These are phyloP conservation scores for Auriscalpium orientale DNA, from an alignment of 768 basidiomycete genomes.

Conservation along the genomic window DNA sequence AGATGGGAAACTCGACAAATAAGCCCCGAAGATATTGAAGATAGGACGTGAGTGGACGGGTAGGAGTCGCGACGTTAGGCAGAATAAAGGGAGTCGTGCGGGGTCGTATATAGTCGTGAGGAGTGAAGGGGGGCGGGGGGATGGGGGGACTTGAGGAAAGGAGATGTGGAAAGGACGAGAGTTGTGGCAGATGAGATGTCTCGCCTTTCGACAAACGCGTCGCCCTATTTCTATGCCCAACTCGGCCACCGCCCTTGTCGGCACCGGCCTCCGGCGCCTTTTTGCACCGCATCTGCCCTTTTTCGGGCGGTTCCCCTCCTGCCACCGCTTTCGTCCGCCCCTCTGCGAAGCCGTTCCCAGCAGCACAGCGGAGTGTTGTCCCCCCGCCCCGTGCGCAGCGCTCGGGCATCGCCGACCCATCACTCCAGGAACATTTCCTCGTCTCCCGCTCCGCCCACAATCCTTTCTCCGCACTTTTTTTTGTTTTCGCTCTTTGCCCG, in stretches of 20 bases:
- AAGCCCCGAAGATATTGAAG: slow-evolving; percentile 16
- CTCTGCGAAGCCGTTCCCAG: background rate
- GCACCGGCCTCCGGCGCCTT: background rate
- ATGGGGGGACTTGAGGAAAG: slow-evolving; percentile 15
- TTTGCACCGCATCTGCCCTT: background rate
- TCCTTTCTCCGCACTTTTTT: background rate
- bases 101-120: slow-evolving; percentile 44
- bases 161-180: slow-evolving; percentile 18
- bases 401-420: background rate
- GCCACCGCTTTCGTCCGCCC: background rate
- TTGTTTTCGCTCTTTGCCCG: too few relatives aligned
- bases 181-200: slow-evolving; percentile 10
- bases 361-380: background rate
- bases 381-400: background rate
- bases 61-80: slow-evolving; percentile 4
- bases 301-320: background rate
- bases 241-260: background rate
- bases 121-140: slow-evolving; percentile 17
- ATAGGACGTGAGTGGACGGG: slow-evolving; percentile 6
- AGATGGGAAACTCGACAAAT: slow-evolving; percentile 1
- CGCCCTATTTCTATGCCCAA: background rate
- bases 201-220: background rate
- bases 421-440: background rate
- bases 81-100: slow-evolving; percentile 49
- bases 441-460: background rate